A percentile compares a stretch with the other conserved stretches of the same genome.
These are phyloP conservation scores for Cadophora luteo-olivacea DNA, from an alignment of 2,329 filamentous ascomycete species.

Conservation along the genomic window DNA sequence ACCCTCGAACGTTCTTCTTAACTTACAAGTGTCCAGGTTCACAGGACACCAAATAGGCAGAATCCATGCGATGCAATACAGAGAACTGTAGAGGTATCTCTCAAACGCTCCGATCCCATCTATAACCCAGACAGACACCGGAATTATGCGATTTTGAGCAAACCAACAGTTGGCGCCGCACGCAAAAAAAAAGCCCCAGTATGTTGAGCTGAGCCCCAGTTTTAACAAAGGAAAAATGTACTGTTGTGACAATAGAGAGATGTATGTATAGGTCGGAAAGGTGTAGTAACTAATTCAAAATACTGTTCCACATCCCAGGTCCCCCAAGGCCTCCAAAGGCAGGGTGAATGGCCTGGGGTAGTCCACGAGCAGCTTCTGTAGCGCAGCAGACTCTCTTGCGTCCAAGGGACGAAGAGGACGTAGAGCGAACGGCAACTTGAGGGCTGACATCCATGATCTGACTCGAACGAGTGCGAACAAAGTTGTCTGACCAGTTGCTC, in stretches of 20 bases:
- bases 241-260: slow-evolving; percentile 31
- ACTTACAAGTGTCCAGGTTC: slow-evolving; percentile 21
- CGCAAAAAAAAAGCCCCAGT: slow-evolving; percentile 15
- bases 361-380: slow-evolving; percentile 59
- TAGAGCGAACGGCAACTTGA: slow-evolving; percentile 51
- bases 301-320: slow-evolving; percentile 71
- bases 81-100: slow-evolving; percentile 12
- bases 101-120: slow-evolving; percentile 18
- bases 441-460: slow-evolving; percentile 48
- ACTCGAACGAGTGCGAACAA: slow-evolving; percentile 42
- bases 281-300: slow-evolving; percentile 53
- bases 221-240: slow-evolving; percentile 29
- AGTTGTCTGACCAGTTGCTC: slow-evolving; percentile 38
- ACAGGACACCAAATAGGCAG: slow-evolving; percentile 7
- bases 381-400: slow-evolving; percentile 73
- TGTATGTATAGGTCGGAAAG: slow-evolving; percentile 49
- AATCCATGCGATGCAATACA: slow-evolving; percentile 25
- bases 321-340: slow-evolving; percentile 58
- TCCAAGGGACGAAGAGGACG: slow-evolving; percentile 51
- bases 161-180: slow-evolving; percentile 14
- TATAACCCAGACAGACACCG: slow-evolving; percentile 15
- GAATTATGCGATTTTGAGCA: slow-evolving; percentile 19
- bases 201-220: slow-evolving; percentile 16
- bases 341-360: slow-evolving; percentile 56
- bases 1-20: slow-evolving; percentile 13